phyloP scores from a whole-genome alignment of 2,329 filamentous ascomycete genomes.

The Cladosporium phlei region DNA sequence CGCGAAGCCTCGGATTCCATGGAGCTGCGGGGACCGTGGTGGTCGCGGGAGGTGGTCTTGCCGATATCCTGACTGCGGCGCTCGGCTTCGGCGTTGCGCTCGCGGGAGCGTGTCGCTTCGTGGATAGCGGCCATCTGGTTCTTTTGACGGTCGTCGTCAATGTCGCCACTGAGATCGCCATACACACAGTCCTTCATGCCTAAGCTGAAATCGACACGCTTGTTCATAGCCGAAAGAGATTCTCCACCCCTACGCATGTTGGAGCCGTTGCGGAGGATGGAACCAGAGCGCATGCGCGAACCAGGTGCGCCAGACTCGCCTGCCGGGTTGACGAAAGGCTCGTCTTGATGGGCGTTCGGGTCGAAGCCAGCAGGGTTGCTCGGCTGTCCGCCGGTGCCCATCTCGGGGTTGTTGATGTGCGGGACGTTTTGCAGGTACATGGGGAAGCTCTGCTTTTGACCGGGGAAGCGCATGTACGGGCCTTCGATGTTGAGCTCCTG shows the following conservation, averaged over 20 bases:
- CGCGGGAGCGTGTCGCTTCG: conserved; percentile 32
- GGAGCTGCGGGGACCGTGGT: conserved; percentile 26
- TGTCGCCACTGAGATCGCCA: conserved; percentile 58
- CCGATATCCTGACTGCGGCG: conserved; percentile 18
- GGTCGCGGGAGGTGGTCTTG: conserved; percentile 21
- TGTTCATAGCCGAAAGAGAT: conserved; percentile 53
- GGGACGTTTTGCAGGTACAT: conserved; percentile 57
- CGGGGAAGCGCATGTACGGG: conserved; percentile 67
- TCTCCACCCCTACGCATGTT: conserved; percentile 43
- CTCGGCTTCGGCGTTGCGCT: conserved; percentile 20
- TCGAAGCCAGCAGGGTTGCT: conserved; percentile 42
- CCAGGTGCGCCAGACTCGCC: conserved; percentile 16
- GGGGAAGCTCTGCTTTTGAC: conserved; percentile 62
- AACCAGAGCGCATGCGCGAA: conserved; percentile 36
- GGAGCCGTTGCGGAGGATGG: conserved; percentile 52
- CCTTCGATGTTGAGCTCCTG: conserved; percentile 80
- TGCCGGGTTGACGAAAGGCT: conserved; percentile 39
- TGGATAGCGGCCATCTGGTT: conserved; percentile 40
- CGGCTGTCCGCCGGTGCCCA: conserved; percentile 39
- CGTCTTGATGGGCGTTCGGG: conserved; percentile 34
- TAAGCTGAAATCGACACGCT: conserved; percentile 66
- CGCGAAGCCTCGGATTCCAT: conserved; percentile 24
- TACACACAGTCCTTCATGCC: conserved; percentile 59
- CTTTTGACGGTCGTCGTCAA: conserved; percentile 54
- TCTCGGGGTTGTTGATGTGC: conserved; percentile 40